Conservation (phyloP, 2,329 filamentous ascomycete species). For the Hypoxylon sp. region DNA sequence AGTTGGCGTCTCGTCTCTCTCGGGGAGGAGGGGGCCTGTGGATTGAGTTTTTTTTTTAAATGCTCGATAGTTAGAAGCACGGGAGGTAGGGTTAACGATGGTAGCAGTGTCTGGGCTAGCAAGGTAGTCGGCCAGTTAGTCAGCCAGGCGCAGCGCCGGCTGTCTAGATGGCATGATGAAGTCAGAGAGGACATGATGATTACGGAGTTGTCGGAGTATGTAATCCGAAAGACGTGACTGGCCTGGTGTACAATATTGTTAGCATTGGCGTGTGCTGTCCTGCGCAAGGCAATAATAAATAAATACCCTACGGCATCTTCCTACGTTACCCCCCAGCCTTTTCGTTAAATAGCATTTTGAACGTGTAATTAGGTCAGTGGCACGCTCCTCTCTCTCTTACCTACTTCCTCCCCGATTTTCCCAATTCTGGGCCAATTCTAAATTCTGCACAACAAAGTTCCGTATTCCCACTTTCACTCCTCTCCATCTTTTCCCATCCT, state of each 20-base stretch:
- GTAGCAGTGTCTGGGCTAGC: slow-evolving; percentile 6
- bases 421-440: slow-evolving; percentile 22
- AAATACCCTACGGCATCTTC: slow-evolving; percentile 16
- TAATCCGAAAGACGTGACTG: slow-evolving; percentile 46
- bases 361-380: slow-evolving; percentile 41
- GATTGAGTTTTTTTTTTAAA: slow-evolving; percentile 23
- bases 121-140: slow-evolving; percentile 12
- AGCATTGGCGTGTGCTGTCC: slow-evolving; percentile 14
- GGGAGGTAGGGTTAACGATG: slow-evolving; percentile 13
- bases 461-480: slow-evolving; percentile 8
- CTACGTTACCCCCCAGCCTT: slow-evolving; percentile 26
- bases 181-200: slow-evolving; percentile 38
- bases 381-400: slow-evolving; percentile 34
- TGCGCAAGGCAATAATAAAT: slow-evolving; percentile 27
- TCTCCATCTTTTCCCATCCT: not conserved
- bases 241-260: slow-evolving; percentile 28
- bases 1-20: slow-evolving; percentile 7
- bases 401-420: slow-evolving; percentile 26
- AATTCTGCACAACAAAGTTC: slow-evolving; percentile 13
- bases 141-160: slow-evolving; percentile 22
- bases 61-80: slow-evolving; percentile 19
- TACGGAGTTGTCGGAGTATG: slow-evolving; percentile 45
- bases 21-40: slow-evolving; percentile 4
- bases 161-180: slow-evolving; percentile 41
- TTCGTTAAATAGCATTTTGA: slow-evolving; percentile 39